Evolutionary conservation across 78 protist genomes (phyloP).

Genomic region (Tieghemostelium lacteum): DNA sequence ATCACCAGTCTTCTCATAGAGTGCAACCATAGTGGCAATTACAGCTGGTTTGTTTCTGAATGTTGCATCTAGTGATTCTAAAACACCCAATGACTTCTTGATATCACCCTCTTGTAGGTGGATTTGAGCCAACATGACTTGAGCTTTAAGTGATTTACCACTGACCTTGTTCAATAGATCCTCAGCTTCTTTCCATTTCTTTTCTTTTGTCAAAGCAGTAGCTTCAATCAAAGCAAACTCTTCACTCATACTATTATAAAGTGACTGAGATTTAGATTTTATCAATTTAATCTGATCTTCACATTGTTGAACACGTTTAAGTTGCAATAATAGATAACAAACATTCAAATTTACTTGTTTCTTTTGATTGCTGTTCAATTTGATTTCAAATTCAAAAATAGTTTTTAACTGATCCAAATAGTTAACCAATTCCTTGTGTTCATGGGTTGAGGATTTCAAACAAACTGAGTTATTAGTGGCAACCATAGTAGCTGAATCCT

Average conservation of each 20-base stretch:
- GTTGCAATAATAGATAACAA: slow-evolving; percentile 4
- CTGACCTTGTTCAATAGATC: background rate
- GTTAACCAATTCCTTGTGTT: background rate
- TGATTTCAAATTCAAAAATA: slow-evolving; percentile 5
- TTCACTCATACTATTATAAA: background rate
- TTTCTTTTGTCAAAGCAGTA: slow-evolving; percentile 20
- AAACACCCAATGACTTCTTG: slow-evolving; percentile 15
- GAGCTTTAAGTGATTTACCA: background rate
- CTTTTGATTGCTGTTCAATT: slow-evolving; percentile 37
- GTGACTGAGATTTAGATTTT: background rate
- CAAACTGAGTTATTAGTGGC: slow-evolving; percentile 13
- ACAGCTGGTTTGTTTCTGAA: slow-evolving; percentile 38
- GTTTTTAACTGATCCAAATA: slow-evolving; percentile 17
- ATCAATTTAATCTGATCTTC: slow-evolving; percentile 46
- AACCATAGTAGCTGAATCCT: slow-evolving; percentile 45
- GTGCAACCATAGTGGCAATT: slow-evolving; percentile 41
- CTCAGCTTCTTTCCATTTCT: slow-evolving; percentile 70
- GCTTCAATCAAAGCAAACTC: slow-evolving; percentile 31
- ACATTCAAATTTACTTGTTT: slow-evolving; percentile 12
- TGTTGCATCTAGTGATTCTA: slow-evolving; percentile 17
- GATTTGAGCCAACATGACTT: slow-evolving; percentile 37
- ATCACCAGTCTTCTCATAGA: slow-evolving; percentile 63
- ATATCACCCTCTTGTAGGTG: slow-evolving; percentile 18
- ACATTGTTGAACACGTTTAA: slow-evolving; percentile 48
- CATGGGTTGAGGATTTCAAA: background rate